A percentile compares a stretch with the other conserved stretches of the same genome.
These are phyloP conservation scores for Pseudozyma tsukubaensis DNA, from an alignment of 1,284 basidiomycete species.

Conservation along the genomic window DNA sequence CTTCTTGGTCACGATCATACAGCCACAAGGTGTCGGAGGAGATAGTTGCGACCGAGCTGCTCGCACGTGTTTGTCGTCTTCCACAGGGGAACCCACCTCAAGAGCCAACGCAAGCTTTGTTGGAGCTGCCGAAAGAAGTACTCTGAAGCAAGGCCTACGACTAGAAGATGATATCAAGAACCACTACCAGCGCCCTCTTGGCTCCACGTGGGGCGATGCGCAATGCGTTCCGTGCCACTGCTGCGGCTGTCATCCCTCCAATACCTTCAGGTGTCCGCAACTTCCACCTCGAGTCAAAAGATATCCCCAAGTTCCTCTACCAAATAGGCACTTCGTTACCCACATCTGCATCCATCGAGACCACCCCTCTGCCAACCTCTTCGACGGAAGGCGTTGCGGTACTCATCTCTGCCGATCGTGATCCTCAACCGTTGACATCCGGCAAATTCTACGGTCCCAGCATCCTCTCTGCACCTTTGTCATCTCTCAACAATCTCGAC, in stretches of 20 bases:
- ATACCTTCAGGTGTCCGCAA: conserved; percentile 8
- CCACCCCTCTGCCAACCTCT: not conserved
- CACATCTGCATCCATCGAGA: conserved; percentile 6
- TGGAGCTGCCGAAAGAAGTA: not conserved
- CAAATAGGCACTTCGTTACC: conserved; percentile 20
- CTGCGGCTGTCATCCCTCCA: not conserved
- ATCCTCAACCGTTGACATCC: conserved; percentile 15
- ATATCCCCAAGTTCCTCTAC: conserved; percentile 31
- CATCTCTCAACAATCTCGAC: conserved; percentile 19
- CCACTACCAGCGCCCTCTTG: not conserved
- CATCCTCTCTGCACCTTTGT: conserved; percentile 33
- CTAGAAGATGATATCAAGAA: conserved; percentile 15
- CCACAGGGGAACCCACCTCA: too few relatives aligned
- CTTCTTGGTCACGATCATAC: too few relatives aligned
- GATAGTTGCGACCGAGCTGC: too few relatives aligned
- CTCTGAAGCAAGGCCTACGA: not conserved
- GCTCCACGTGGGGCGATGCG: not conserved
- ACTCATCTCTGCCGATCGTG: conserved; percentile 49
- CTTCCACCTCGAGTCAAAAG: conserved; percentile 41
- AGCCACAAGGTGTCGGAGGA: too few relatives aligned
- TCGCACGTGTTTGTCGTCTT: too few relatives aligned
- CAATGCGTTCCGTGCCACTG: not conserved
- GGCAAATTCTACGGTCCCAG: conserved; percentile 38
- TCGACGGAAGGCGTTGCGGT: conserved; percentile 32
- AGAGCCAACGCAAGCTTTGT: too few relatives aligned